Percentiles rank a stretch among this genome's conserved stretches.
phyloP scores from a whole-genome alignment of 2,329 filamentous ascomycete species.

The Bretziella fagacearum region DNA sequence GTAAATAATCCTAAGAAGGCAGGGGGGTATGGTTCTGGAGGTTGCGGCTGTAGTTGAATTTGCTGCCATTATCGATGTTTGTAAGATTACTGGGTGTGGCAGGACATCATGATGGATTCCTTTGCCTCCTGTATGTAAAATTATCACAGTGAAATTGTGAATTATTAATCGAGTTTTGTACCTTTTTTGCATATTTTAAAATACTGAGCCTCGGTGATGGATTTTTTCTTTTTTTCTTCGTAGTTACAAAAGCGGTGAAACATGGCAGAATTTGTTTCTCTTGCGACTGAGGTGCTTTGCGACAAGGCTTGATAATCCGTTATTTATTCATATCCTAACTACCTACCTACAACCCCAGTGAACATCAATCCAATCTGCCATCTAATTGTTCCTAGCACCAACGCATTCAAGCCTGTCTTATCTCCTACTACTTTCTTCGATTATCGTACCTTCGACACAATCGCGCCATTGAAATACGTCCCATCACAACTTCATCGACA shows the following conservation, averaged over 20 bases:
- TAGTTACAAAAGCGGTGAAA: slow-evolving; percentile 7
- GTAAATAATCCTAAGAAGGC: slow-evolving; percentile 36
- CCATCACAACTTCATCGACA: not conserved
- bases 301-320: not conserved
- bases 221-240: not conserved
- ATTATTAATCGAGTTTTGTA: not conserved
- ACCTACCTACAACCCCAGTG: too few relatives aligned
- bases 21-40: not conserved
- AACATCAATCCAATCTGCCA: too few relatives aligned
- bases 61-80: not conserved
- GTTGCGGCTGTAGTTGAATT: slow-evolving; percentile 13
- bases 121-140: not conserved
- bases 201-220: not conserved
- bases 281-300: not conserved
- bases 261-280: slow-evolving; percentile 14
- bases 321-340: not conserved
- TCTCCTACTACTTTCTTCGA: not conserved
- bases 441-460: not conserved
- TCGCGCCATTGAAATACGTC: not conserved
- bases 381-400: too few relatives aligned
- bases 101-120: too few relatives aligned
- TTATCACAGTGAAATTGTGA: not conserved
- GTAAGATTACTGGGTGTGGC: slow-evolving; percentile 3
- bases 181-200: not conserved
- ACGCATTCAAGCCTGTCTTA: not conserved